Percentiles rank a stretch among this genome's conserved stretches.
Evolutionary conservation across 2,329 filamentous ascomycete genomes (phyloP).

Genomic region (Whalleya microplaca): DNA sequence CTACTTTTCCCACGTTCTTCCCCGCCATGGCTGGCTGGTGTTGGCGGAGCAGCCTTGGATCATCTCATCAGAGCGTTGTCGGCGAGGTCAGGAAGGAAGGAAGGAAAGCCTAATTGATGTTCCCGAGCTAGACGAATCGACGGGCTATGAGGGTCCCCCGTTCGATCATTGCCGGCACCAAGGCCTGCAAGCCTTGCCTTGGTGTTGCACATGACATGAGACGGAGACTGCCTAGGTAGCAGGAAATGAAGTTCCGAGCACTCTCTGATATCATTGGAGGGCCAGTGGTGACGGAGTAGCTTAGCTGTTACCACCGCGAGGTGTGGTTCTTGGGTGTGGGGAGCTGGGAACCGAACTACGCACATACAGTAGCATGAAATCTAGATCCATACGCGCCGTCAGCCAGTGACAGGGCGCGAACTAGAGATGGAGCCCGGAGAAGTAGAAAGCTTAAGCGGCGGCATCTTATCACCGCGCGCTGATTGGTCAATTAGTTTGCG

Average conservation of each 20-base stretch:
- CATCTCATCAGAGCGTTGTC: slow-evolving; percentile 22
- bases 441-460: slow-evolving; percentile 21
- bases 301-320: slow-evolving; percentile 14
- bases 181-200: too few species aligned
- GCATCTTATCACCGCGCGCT: slow-evolving; percentile 26
- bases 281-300: slow-evolving; percentile 19
- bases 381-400: too few species aligned
- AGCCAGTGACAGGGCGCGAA: too few species aligned
- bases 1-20: background rate
- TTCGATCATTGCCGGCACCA: too few species aligned
- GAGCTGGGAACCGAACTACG: background rate
- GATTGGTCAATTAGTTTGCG: slow-evolving; percentile 26
- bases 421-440: slow-evolving; percentile 11
- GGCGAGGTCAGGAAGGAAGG: slow-evolving; percentile 4
- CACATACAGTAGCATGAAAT: too few species aligned
- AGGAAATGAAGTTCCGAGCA: too few species aligned
- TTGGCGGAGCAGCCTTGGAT: slow-evolving; percentile 8
- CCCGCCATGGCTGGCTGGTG: too few species aligned
- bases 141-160: too few species aligned
- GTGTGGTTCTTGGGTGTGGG: slow-evolving; percentile 23
- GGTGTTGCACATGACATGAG: too few species aligned
- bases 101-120: background rate
- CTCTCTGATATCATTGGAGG: too few species aligned
- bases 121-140: background rate
- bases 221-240: too few species aligned